These are phyloP conservation scores for Lathyrus sativus DNA, from an alignment of 306 rosid genomes.

Conservation along the genomic window DNA sequence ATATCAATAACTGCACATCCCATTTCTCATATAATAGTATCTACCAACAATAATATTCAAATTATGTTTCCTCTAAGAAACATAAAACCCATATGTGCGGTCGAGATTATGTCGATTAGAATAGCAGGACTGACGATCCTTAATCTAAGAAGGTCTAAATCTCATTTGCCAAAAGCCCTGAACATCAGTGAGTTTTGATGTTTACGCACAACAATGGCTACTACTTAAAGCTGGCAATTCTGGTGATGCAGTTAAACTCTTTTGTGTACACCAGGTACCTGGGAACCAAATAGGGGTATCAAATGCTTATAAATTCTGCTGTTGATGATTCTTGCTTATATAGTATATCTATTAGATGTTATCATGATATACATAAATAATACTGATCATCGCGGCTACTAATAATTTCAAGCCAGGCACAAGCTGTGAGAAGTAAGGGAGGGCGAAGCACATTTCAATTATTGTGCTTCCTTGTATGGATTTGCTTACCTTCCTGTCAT, in stretches of 20 bases:
- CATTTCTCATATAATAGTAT: too few species aligned
- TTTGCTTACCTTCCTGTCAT: background rate
- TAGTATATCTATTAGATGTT: background rate
- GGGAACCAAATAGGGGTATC: background rate
- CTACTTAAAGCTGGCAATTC: background rate
- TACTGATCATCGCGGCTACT: background rate
- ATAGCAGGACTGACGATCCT: background rate
- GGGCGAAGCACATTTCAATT: background rate
- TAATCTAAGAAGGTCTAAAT: constrained; percentile 15
- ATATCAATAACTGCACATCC: too few species aligned
- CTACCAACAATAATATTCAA: too few species aligned
- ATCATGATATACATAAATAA: background rate
- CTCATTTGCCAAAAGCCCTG: background rate
- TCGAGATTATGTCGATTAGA: background rate
- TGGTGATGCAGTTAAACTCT: background rate
- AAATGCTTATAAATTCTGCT: constrained; percentile 18
- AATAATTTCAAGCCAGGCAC: constrained; percentile 12
- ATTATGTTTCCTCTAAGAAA: too few species aligned
- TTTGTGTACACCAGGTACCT: background rate
- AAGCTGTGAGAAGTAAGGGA: background rate
- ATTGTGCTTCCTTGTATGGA: background rate
- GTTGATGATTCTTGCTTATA: background rate
- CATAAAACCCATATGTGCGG: background rate
- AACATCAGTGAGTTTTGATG: background rate
- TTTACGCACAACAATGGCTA: constrained; percentile 14